Base-by-base conservation (phyloP, 345 rosid species). In the Leavenworthia alabamica region DNA sequence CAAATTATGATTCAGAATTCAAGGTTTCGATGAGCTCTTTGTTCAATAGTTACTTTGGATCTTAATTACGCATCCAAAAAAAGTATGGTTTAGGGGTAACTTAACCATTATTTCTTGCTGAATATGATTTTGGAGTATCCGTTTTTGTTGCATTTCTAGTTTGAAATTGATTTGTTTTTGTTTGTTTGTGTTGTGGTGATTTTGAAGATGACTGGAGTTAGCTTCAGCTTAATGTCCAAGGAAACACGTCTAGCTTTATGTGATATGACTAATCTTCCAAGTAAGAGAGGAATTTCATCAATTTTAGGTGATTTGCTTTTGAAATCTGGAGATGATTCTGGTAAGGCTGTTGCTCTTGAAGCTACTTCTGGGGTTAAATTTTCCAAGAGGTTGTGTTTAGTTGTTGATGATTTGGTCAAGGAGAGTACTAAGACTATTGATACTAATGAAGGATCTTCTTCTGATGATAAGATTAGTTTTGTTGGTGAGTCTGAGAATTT, bases 181-280 rank as follows among this genome's bases (percentile, higher is more conserved):
- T 7, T 17, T n/a, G n/a, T 6, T 19, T 23, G 3, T 4, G 8
- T 12, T 48, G 54, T 39, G 11, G 36, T n/a, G n/a, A n/a, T n/a
- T n/a, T 40, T 62, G 2, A 63, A 17, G 57, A 83, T 90, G 97
- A 72, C 70, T 65, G 88, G 80, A 64, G 85, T 80, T 20, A 76
- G 73, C 50, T 64, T 66, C 66, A 72, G 47, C 13, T 70, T 60
- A 32, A 78, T 37, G 58, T 62, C 60, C 24, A 47, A 62, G 27
- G 56, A 57, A 48, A 33, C 45, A 19, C 84, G 86, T 23, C 62
- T 61, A 8, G 72, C 61, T 20, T 78, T 84, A 48, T 72, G 80
- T 14, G 96, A 92, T 70, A 42, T 86, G 68, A 85, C 88, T 5
- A 93, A 87, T 57, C 52, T 70, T 3, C 73, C 85, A 0, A 68